Percentiles rank a stretch among this genome's conserved stretches.
phyloP scores from a whole-genome alignment of 2,329 filamentous ascomycete genomes.

The Shiraia bambusicola region DNA sequence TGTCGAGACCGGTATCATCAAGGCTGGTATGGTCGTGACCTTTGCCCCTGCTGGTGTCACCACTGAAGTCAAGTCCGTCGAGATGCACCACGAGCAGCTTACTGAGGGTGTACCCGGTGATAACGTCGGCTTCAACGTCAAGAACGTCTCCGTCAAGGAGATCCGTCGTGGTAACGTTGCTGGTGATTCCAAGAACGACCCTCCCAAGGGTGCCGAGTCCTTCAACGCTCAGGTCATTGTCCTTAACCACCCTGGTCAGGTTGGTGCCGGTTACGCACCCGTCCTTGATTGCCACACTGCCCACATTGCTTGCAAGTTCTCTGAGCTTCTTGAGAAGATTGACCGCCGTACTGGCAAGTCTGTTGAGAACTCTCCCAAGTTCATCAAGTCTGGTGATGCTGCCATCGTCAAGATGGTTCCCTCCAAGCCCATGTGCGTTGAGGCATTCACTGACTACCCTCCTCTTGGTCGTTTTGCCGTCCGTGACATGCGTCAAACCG shows the following conservation, averaged over 20 bases:
- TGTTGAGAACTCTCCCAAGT: constrained; percentile 89
- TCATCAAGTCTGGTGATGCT: constrained; percentile 99
- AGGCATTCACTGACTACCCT: constrained; percentile 99
- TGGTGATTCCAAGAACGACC: constrained; percentile 99
- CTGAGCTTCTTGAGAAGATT: constrained; percentile 99
- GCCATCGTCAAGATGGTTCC: constrained; percentile 99
- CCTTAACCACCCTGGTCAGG: constrained; percentile 99
- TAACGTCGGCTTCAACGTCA: constrained; percentile 99
- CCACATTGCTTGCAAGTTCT: constrained; percentile 99
- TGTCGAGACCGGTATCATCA: constrained; percentile 98
- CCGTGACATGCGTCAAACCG: constrained; percentile 87
- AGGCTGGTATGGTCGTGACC: constrained; percentile 89
- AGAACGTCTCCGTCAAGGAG: constrained; percentile 99
- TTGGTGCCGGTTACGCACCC: constrained; percentile 98
- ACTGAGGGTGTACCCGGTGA: constrained; percentile 92
- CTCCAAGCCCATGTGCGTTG: constrained; percentile 99
- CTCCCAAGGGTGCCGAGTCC: constrained; percentile 80
- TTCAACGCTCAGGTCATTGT: constrained; percentile 99
- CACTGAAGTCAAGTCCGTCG: constrained; percentile 99
- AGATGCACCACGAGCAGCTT: constrained; percentile 99
- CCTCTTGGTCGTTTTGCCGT: constrained; percentile 99
- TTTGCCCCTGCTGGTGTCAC: constrained; percentile 98
- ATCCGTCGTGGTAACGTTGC: constrained; percentile 99
- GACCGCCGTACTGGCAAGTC: constrained; percentile 99
- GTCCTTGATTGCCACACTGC: constrained; percentile 99